A percentile compares a stretch with the other conserved stretches of the same genome.
These are phyloP conservation scores for Eucalyptus sideroxylon DNA, from an alignment of 345 rosid species.

Conservation along the genomic window DNA sequence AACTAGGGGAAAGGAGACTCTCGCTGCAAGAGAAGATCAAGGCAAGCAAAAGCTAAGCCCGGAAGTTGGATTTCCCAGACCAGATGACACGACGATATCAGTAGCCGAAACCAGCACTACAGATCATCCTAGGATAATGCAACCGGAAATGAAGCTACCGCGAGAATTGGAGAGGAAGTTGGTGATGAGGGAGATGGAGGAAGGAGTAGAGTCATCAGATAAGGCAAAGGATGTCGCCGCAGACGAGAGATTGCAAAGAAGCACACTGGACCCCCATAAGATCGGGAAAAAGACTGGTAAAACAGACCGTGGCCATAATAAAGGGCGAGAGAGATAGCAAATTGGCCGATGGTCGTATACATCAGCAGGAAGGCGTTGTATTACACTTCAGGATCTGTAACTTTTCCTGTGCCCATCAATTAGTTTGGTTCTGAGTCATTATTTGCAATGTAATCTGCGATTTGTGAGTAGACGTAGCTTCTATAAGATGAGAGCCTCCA, in stretches of 20 bases:
- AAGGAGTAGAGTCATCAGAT: background rate
- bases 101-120: background rate
- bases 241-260: background rate
- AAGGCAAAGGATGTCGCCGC: constrained; percentile 11
- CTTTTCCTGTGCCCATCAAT: background rate
- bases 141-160: background rate
- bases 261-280: constrained; percentile 11
- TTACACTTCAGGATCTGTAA: background rate
- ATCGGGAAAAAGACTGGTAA: constrained; percentile 10
- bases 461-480: background rate
- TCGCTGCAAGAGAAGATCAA: constrained; percentile 8
- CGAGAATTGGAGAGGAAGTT: constrained; percentile 10
- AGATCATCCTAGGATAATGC: constrained; percentile 5
- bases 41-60: background rate
- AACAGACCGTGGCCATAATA: constrained; percentile 17
- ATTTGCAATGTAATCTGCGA: background rate
- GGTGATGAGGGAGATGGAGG: constrained; percentile 14
- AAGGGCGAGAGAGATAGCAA: constrained; percentile 19
- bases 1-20: constrained; percentile 9
- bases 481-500: background rate
- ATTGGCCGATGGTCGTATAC: background rate
- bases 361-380: background rate
- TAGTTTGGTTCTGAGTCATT: background rate
- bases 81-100: background rate
- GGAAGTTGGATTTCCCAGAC: constrained; percentile 1